Percentiles rank a stretch among this genome's conserved stretches.
Evolutionary conservation across 345 rosid genomes (phyloP).

Genomic region (Salix caprea): DNA sequence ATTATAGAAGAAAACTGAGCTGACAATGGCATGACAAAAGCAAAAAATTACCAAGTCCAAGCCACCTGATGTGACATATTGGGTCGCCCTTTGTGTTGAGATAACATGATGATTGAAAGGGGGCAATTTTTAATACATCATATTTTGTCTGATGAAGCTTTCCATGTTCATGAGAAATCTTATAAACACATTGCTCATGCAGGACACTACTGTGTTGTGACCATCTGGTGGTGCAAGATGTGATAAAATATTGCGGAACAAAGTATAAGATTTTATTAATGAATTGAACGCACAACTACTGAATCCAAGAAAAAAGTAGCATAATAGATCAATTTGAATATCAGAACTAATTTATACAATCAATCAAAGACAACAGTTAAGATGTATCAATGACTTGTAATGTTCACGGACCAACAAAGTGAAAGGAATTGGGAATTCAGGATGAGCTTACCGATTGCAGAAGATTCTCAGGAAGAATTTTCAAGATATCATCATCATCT

Average conservation of each 20-base stretch:
- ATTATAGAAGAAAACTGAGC: too few relatives aligned
- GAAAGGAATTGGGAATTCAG: background rate
- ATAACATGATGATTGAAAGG: background rate
- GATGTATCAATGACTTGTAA: background rate
- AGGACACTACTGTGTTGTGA: too few relatives aligned
- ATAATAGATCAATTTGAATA: background rate
- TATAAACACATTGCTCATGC: too few relatives aligned
- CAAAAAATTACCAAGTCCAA: too few relatives aligned
- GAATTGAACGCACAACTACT: background rate
- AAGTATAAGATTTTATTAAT: background rate
- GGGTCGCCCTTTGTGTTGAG: background rate
- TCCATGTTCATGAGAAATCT: too few relatives aligned
- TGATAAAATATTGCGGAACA: too few relatives aligned
- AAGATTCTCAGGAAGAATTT: constrained; percentile 51
- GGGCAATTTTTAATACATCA: background rate
- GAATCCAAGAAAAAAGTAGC: background rate
- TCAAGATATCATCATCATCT: constrained; percentile 44
- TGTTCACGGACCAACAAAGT: background rate
- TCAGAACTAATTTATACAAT: background rate
- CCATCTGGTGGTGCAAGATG: too few relatives aligned
- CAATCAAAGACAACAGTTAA: background rate
- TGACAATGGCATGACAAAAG: too few relatives aligned
- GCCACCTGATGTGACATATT: too few relatives aligned
- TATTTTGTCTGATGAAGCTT: background rate
- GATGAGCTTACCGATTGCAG: constrained; percentile 52